Evolutionary conservation across 805 yeast species (phyloP).

Genomic region (Candida dendrica): DNA sequence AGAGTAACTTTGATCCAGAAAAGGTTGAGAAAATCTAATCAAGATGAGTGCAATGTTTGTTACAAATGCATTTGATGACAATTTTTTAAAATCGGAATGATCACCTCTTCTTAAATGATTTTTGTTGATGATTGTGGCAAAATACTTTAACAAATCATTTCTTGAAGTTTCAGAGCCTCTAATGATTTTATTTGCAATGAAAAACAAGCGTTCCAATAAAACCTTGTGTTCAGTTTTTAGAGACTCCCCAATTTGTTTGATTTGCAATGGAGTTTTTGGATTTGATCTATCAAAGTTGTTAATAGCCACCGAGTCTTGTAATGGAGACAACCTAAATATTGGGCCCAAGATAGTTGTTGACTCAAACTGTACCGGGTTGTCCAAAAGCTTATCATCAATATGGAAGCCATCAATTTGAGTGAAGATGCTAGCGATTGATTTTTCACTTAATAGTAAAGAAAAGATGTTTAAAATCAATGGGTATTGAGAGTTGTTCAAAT

Average conservation of each 20-base stretch:
- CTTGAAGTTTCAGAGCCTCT: constrained; percentile 68
- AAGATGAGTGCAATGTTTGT: constrained; percentile 64
- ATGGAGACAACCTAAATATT: constrained; percentile 66
- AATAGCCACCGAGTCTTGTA: constrained; percentile 42
- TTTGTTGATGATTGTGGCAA: constrained; percentile 66
- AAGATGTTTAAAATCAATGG: constrained; percentile 45
- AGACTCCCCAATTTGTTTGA: constrained; percentile 46
- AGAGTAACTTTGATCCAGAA: constrained; percentile 55
- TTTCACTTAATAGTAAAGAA: constrained; percentile 51
- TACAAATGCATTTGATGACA: constrained; percentile 79
- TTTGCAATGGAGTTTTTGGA: constrained; percentile 32
- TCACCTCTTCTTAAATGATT: constrained; percentile 86
- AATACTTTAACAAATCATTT: constrained; percentile 53
- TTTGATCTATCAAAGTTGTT: constrained; percentile 34
- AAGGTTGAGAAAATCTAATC: constrained; percentile 74
- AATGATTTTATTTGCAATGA: constrained; percentile 63
- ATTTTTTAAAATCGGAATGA: constrained; percentile 59
- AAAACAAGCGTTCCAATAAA: constrained; percentile 56
- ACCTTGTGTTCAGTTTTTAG: constrained; percentile 58
- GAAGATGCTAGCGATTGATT: constrained; percentile 53
- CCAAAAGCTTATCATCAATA: constrained; percentile 29
- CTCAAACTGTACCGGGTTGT: constrained; percentile 48
- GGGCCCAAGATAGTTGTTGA: constrained; percentile 68
- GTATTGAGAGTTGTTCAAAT: constrained; percentile 45
- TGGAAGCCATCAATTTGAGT: constrained; percentile 50